Conservation (phyloP, 331 rosid genomes). For the Rosa hybrid region DNA sequence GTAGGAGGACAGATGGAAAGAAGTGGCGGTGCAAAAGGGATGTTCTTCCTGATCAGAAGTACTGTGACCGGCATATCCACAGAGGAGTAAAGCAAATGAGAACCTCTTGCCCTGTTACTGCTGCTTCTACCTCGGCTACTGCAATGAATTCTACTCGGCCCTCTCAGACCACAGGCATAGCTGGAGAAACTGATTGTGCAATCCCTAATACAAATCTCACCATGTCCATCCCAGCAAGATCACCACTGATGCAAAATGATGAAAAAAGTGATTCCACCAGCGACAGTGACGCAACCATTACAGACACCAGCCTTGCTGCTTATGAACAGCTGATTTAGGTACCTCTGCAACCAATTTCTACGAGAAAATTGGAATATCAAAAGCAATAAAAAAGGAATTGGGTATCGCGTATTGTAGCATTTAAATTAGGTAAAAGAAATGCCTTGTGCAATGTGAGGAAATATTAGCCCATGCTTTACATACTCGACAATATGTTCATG, state of each 20-base stretch:
- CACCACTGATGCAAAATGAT: slow-evolving; percentile 18
- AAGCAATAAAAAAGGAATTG: background rate
- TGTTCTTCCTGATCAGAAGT: slow-evolving; percentile 62
- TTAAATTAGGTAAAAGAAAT: background rate
- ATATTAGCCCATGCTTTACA: background rate
- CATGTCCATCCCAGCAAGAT: slow-evolving; percentile 54
- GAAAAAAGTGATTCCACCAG: slow-evolving; percentile 46
- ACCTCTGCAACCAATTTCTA: background rate
- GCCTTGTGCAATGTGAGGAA: background rate
- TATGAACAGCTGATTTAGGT: slow-evolving; percentile 23
- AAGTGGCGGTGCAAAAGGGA: slow-evolving; percentile 80
- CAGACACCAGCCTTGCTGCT: slow-evolving; percentile 49
- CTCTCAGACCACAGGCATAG: slow-evolving; percentile 19
- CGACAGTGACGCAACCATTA: slow-evolving; percentile 62
- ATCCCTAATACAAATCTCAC: slow-evolving; percentile 63
- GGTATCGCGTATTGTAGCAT: background rate
- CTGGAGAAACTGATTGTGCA: slow-evolving; percentile 24
- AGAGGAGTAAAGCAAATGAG: slow-evolving; percentile 64
- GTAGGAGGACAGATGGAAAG: slow-evolving; percentile 89
- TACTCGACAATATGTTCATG: background rate
- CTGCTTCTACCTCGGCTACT: slow-evolving; percentile 27
- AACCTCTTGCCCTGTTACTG: slow-evolving; percentile 24
- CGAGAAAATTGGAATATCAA: background rate
- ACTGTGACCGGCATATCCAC: slow-evolving; percentile 72
- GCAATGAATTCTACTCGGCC: slow-evolving; percentile 23